Base-by-base conservation (phyloP, 2,329 filamentous ascomycete species). In the Fusarium armeniacum region DNA sequence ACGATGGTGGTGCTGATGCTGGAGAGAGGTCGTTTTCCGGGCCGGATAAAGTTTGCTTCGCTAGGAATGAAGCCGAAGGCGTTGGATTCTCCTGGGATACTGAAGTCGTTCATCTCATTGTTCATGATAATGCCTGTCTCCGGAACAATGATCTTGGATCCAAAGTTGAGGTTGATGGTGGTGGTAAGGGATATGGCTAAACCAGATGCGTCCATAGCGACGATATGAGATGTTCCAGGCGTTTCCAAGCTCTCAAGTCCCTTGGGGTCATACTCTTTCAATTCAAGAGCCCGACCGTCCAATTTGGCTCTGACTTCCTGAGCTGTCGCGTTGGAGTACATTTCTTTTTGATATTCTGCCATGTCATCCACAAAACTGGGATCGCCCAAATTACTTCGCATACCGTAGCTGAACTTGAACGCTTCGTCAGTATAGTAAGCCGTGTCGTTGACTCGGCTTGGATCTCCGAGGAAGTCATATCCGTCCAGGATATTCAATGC, bases 361-460 rank as follows among this genome's bases (percentile, higher is more conserved):
- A 91, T 85, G 0, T 85, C 81, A 1, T 78, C 73, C 9, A 94
- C 87, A 72, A 92, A 97, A 0, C 81, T 82, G 0, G 94, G 94
- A 70, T 97, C 94, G 2, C 93, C 94, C 0, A 97, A 84, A 33
- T 91, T 82, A 2, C 87, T 85, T 52, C 93, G 87, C 83, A 90
- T 81, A 3, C 91, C 93, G 72, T 97, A 97, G 0, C 89, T 92
- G 75, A 94, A 97, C 10, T 91, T 84, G 63, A 97, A 91, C 2
- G 93, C 91, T 82, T 97, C 93, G 68, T 95, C 90, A n/a, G 97
- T 81, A 0, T 91, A 84, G 76, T 97, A 93, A 0, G 91, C 93
- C 40, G 89, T 93, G 1, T 93, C 76, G 68, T 86, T 85, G 49
- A 82, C 81, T 4, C 83, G 80, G 2, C 82, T 79, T 2, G 84